Evolutionary conservation across 176 grass and related monocot genomes (phyloP), one percentile per base, ranked within the genome.

Genomic region (Cenchrus americanus): DNA sequence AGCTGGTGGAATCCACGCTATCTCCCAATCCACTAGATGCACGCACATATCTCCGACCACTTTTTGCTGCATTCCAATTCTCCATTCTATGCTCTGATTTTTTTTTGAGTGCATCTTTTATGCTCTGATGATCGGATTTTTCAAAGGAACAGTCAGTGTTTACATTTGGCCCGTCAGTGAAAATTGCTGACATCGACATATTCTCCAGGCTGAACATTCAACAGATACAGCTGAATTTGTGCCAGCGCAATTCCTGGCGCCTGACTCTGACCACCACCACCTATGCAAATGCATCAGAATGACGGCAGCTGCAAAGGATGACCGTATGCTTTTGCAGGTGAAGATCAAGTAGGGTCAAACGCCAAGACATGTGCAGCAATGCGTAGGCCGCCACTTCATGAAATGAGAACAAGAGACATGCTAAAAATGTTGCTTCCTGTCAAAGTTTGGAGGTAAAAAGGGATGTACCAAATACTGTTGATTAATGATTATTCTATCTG

Each of bases 401-500:
- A 42, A 87, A 79, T 37, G 17, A 63, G 30, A 32, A 60, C 26
- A 57, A 19, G 8, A 66, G 69, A 70, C 3, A 41, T 52, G 7
- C 73, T 42, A 83, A 79, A 74, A 73, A 59, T 78, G 74, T 52
- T 52, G 47, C 27, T 51, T 72, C 59, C 52, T 66, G 61, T 73
- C 64, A 62, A 86, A 61, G 50, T 66, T 71, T 73, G 12, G 73
- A 12, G 60, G 34, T n/a, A 40, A 57, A 73, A 53, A 21, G 48
- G n/a, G 58, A 90, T 83, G 75, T 83, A 83, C 61, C 30, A 71
- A 90, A 90, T 42, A 75, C 44, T 83, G 80, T 78, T 74, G 52
- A 87, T 90, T 90, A 83, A 73, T 74, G 52, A 87, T 90, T 90
- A 83, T 87, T 90, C 88, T 87, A 83, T 80, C 74, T 75, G 75